Evolutionary conservation across 1,139 yeast genomes (phyloP).

Genomic region (Saccharomycopsis hybrid): DNA sequence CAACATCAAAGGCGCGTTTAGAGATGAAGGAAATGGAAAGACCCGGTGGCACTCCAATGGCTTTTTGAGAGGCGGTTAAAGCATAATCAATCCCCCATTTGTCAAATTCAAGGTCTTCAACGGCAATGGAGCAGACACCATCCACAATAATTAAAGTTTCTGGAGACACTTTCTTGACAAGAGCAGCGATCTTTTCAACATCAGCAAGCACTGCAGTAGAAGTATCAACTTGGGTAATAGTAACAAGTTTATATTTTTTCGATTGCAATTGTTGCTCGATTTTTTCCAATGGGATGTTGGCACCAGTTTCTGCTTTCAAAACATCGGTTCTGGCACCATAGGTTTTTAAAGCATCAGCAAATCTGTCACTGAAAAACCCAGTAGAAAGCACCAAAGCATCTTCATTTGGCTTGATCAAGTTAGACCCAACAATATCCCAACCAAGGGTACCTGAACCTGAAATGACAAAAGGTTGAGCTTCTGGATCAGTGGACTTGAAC

Average conservation of each 20-base stretch:
- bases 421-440: slow-evolving; percentile 86
- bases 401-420: slow-evolving; percentile 47
- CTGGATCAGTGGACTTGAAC: slow-evolving; percentile 61
- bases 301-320: slow-evolving; percentile 66
- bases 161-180: slow-evolving; percentile 64
- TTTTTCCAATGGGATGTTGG: slow-evolving; percentile 51
- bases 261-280: slow-evolving; percentile 49
- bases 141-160: slow-evolving; percentile 81
- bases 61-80: slow-evolving; percentile 91
- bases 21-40: slow-evolving; percentile 73
- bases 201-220: slow-evolving; percentile 86
- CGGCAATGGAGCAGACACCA: slow-evolving; percentile 92
- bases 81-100: slow-evolving; percentile 87
- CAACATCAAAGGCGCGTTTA: slow-evolving; percentile 62
- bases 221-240: slow-evolving; percentile 93
- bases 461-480: slow-evolving; percentile 71
- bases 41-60: slow-evolving; percentile 93
- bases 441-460: slow-evolving; percentile 95
- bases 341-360: slow-evolving; percentile 69
- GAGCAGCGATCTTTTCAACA: slow-evolving; percentile 53
- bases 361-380: slow-evolving; percentile 86
- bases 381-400: slow-evolving; percentile 79
- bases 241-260: slow-evolving; percentile 58
- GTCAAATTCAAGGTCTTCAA: slow-evolving; percentile 80
- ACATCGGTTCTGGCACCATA: slow-evolving; percentile 67